Percentiles rank a stretch among this genome's conserved stretches.
Evolutionary conservation across 2,329 filamentous ascomycete genomes (phyloP).

Genomic region (Ampelomyces quisqualis): DNA sequence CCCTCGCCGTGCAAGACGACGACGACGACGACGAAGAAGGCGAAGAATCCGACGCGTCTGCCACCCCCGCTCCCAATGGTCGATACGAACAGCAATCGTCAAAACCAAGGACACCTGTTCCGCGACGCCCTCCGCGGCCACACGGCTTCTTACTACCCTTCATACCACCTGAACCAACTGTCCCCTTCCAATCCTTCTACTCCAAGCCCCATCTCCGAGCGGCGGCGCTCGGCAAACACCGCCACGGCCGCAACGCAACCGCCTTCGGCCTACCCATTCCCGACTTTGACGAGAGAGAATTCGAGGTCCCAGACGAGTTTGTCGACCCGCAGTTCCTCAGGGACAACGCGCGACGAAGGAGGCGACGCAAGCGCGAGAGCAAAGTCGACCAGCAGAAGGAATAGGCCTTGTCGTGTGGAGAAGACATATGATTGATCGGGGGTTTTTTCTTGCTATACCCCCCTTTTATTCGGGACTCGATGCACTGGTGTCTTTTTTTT

Average conservation of each 20-base stretch:
- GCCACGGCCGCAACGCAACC: constrained; percentile 68
- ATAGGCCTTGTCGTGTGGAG: too few relatives aligned
- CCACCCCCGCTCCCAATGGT: constrained; percentile 18
- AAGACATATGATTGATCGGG: too few relatives aligned
- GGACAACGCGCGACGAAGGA: constrained; percentile 62
- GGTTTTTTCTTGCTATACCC: too few relatives aligned
- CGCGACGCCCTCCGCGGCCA: constrained; percentile 34
- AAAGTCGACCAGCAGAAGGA: too few relatives aligned
- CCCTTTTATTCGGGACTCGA: too few relatives aligned
- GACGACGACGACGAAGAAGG: constrained; percentile 42
- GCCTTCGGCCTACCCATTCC: constrained; percentile 84
- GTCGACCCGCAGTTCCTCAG: constrained; percentile 52
- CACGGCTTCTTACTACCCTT: constrained; percentile 36
- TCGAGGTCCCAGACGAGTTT: constrained; percentile 69
- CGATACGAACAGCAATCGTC: constrained; percentile 47
- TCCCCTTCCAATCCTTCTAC: constrained; percentile 86
- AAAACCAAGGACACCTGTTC: constrained; percentile 40
- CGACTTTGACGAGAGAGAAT: constrained; percentile 69
- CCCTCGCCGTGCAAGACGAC: constrained; percentile 52
- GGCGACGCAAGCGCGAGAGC: constrained; percentile 60
- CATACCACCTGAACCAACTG: constrained; percentile 43
- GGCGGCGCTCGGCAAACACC: constrained; percentile 70
- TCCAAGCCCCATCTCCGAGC: constrained; percentile 76
- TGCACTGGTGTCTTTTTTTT: too few relatives aligned
- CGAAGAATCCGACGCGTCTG: constrained; percentile 43